Evolutionary conservation across 2,329 filamentous ascomycete genomes (phyloP).

Genomic region (Pseudogymnoascus sp.): DNA sequence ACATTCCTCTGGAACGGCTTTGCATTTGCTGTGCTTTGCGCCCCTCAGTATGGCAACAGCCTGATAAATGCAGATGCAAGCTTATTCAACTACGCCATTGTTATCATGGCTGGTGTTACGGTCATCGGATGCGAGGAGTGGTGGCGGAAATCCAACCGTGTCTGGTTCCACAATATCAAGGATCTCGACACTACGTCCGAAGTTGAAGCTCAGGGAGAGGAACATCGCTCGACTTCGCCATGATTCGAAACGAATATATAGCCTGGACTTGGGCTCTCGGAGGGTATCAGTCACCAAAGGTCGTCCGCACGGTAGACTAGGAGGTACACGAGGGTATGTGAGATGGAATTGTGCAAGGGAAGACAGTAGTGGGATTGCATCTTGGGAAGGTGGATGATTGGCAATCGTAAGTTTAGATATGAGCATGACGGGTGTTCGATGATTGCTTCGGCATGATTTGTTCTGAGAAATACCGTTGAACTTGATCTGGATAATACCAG

Average conservation of each 20-base stretch:
- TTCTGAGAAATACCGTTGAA: constrained; percentile 18
- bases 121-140: constrained; percentile 12
- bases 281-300: not conserved
- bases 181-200: constrained; percentile 16
- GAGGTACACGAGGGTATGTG: not conserved
- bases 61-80: constrained; percentile 8
- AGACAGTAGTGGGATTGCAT: not conserved
- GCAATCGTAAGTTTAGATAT: constrained; percentile 1
- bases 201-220: not conserved
- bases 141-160: constrained; percentile 11
- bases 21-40: constrained; percentile 12
- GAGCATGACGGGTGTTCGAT: constrained; percentile 11
- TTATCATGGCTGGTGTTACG: constrained; percentile 13
- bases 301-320: not conserved
- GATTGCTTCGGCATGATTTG: constrained; percentile 11
- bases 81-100: constrained; percentile 12
- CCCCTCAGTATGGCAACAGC: constrained; percentile 12
- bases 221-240: not conserved
- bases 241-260: not conserved
- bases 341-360: not conserved
- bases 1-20: constrained; percentile 13
- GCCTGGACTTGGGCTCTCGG: not conserved
- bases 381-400: not conserved
- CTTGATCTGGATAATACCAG: constrained; percentile 20
- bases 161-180: constrained; percentile 13